Evolutionary conservation across 257 asterid species (phyloP).

Genomic region (Verbascum thapsus): DNA sequence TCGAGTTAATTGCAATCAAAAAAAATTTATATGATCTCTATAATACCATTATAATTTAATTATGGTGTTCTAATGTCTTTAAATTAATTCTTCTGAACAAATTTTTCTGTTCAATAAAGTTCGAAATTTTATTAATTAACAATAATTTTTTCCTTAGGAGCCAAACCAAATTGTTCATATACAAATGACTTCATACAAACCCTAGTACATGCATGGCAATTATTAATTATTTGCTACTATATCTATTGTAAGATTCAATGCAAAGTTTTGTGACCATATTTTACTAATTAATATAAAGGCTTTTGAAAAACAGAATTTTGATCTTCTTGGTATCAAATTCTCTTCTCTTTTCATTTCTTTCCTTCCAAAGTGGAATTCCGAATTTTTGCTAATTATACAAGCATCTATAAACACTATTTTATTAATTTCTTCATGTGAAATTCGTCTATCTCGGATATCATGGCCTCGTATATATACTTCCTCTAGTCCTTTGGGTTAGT

Average conservation of each 20-base stretch:
- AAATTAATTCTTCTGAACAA: not conserved
- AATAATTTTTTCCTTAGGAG: too few relatives aligned
- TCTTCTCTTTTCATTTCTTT: slow-evolving; percentile 35
- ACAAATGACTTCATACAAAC: too few relatives aligned
- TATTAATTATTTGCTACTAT: slow-evolving; percentile 17
- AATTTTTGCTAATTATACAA: slow-evolving; percentile 35
- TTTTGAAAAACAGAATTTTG: slow-evolving; percentile 7
- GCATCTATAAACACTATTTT: slow-evolving; percentile 7
- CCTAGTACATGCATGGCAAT: too few relatives aligned
- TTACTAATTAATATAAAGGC: not conserved
- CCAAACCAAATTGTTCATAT: too few relatives aligned
- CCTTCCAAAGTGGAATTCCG: slow-evolving; percentile 54
- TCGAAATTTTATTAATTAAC: too few relatives aligned
- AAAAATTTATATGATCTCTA: too few relatives aligned
- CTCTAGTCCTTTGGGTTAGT: not conserved
- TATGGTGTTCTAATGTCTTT: too few relatives aligned
- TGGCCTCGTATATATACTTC: slow-evolving; percentile 30
- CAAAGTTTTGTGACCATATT: not conserved
- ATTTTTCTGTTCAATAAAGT: not conserved
- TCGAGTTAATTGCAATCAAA: not conserved
- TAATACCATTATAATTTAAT: too few relatives aligned
- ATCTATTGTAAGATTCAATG: slow-evolving; percentile 14
- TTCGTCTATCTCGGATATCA: slow-evolving; percentile 6
- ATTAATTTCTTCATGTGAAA: not conserved
- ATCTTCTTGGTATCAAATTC: slow-evolving; percentile 57